Base-by-base conservation (phyloP, 208 protist species). In the Polymyxa betae region DNA sequence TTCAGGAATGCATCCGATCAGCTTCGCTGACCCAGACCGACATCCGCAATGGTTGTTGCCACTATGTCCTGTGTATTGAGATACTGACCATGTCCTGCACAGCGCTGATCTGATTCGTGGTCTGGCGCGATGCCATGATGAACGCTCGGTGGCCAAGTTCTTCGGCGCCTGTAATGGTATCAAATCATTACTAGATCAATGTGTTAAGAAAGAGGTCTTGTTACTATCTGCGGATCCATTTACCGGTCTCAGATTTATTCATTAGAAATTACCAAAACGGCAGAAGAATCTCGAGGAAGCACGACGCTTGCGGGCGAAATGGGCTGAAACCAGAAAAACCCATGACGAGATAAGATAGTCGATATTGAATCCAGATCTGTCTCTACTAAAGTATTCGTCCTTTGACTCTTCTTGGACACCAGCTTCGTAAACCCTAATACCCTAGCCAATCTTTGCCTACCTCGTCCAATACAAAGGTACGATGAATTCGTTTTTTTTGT, bases 81-180 rank as follows among this genome's bases (percentile, higher is more conserved):
- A 5, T 60, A 60, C 12, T 24, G 49, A 5, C 49, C 24, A 60
- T 60, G 12, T 24, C 49, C 24, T 60, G 5, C 5, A 29, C 72
- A 82, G 72, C n/a, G 72, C 72, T n/a, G 72, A 82, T 43, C 35
- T 43, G 5, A 82, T 82, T 43, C 35, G n/a, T 20, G 72, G 12
- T 5, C 72, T 82, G 72, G 72, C 72, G 16, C 5, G 35, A 20
- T 82, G 72, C 40, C 72, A 82, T 82, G 35, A 35, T 35, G 72
- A 82, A 5, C 72, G n/a, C 72, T 38, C 16, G 16, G 40, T 82
- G 16, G n/a, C 72, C 35, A 82, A 82, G n/a, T 82, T 82, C n/a
- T 82, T 82, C 72, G 72, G 72, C 35, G 72, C 72, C 16, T 82
- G 72, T 82, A 82, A 82, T 43, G n/a, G 35, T n/a, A 45, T 82